A percentile compares a stretch with the other conserved stretches of the same genome.
These are phyloP conservation scores for Chytriomyces confervae DNA, from an alignment of 192 early-diverging fungal genomes.

Conservation along the genomic window DNA sequence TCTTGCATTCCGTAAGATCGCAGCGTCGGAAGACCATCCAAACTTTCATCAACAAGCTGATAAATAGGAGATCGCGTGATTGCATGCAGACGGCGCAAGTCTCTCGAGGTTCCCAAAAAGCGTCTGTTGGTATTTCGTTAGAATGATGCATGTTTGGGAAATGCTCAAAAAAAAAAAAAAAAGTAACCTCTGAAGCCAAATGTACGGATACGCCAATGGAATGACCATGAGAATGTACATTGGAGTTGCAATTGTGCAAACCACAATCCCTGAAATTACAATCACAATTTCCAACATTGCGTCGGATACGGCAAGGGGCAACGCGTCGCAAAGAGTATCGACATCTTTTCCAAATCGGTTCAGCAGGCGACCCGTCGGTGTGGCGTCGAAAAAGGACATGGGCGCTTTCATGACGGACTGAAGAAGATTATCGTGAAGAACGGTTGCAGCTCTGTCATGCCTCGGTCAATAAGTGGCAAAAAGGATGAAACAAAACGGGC, in stretches of 20 bases:
- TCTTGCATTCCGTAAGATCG: constrained; percentile 79
- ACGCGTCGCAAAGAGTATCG: constrained; percentile 22
- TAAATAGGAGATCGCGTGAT: constrained; percentile 76
- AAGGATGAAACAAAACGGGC: background rate
- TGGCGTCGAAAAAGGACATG: constrained; percentile 88
- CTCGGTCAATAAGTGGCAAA: background rate
- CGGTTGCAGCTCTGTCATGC: constrained; percentile 20
- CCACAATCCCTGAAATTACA: constrained; percentile 20
- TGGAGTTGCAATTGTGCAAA: constrained; percentile 28
- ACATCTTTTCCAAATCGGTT: constrained; percentile 46
- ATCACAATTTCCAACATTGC: constrained; percentile 25
- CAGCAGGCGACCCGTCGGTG: constrained; percentile 84
- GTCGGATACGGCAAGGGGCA: constrained; percentile 27
- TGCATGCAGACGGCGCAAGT: constrained; percentile 85
- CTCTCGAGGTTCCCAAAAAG: constrained; percentile 81
- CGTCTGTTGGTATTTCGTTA: background rate
- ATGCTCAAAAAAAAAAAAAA: constrained; percentile 1
- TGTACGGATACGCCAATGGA: constrained; percentile 14
- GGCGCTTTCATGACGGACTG: constrained; percentile 55
- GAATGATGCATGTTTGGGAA: background rate
- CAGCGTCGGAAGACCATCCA: constrained; percentile 83
- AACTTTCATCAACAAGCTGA: constrained; percentile 67
- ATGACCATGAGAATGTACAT: constrained; percentile 23
- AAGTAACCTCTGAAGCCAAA: constrained; percentile 30
- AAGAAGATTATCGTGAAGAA: constrained; percentile 26